Evolutionary conservation across 176 grass and related monocot species (phyloP).

Genomic region (Musa itinerans): DNA sequence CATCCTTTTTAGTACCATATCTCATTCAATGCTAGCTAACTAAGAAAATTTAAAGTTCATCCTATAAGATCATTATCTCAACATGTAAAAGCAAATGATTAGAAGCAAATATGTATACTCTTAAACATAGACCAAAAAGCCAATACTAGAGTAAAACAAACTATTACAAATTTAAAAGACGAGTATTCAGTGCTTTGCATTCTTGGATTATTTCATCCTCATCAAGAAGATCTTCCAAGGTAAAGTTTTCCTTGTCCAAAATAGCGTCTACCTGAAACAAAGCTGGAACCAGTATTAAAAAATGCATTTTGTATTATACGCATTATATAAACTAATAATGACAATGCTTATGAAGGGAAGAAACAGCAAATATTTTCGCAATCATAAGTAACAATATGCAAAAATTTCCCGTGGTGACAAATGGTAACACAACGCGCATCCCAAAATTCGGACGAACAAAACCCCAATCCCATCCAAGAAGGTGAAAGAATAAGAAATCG

Average conservation of each 20-base stretch:
- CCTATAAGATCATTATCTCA: background rate
- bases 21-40: background rate
- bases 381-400: no score
- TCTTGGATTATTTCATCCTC: conserved; percentile 99
- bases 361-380: no score
- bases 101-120: background rate
- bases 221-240: conserved; percentile 82
- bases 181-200: conserved; percentile 91
- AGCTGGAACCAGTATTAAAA: background rate
- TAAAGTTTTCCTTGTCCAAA: conserved; percentile 89
- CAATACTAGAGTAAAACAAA: conserved; percentile 19
- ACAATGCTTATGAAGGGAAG: background rate
- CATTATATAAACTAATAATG: background rate
- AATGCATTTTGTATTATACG: background rate
- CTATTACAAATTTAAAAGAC: conserved; percentile 90
- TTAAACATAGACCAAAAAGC: conserved; percentile 9
- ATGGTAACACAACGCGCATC: no score
- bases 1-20: no score
- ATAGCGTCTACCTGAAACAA: conserved; percentile 93
- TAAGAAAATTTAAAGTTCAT: background rate
- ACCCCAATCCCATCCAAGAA: background rate
- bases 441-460: background rate
- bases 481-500: conserved; percentile 1
- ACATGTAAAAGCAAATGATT: background rate
- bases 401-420: no score